Evolutionary conservation across 345 rosid genomes (phyloP).

Genomic region (Euphorbia tirucalli): DNA sequence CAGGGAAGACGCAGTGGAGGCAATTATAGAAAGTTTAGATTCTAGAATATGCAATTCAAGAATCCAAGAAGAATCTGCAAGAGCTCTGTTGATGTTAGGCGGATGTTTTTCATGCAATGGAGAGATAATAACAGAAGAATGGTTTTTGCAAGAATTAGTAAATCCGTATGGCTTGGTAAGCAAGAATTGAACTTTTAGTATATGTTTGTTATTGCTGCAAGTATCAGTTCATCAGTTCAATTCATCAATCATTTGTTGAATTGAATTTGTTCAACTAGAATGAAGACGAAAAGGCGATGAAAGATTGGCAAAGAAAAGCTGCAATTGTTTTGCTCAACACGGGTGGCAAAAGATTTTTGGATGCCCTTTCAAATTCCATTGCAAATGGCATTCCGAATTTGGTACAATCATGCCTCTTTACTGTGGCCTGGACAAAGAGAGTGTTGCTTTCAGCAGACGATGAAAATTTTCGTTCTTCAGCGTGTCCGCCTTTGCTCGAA

Average conservation of each 20-base stretch:
- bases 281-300: slow-evolving; percentile 42
- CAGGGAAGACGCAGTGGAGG: slow-evolving; percentile 65
- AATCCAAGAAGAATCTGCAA: slow-evolving; percentile 55
- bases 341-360: slow-evolving; percentile 37
- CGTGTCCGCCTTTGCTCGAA: slow-evolving; percentile 25
- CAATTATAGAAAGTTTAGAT: slow-evolving; percentile 39
- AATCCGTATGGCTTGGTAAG: slow-evolving; percentile 37
- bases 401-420: slow-evolving; percentile 46
- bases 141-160: slow-evolving; percentile 41
- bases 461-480: slow-evolving; percentile 18
- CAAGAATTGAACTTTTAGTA: not conserved
- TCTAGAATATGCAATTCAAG: slow-evolving; percentile 27
- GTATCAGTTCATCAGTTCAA: too few relatives aligned
- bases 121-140: slow-evolving; percentile 35
- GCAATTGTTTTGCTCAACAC: slow-evolving; percentile 41
- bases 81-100: slow-evolving; percentile 54
- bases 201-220: too few relatives aligned
- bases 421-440: slow-evolving; percentile 49
- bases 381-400: slow-evolving; percentile 47
- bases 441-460: slow-evolving; percentile 25
- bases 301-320: slow-evolving; percentile 47
- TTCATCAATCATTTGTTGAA: too few relatives aligned
- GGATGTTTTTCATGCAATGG: slow-evolving; percentile 36
- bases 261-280: slow-evolving; percentile 25
- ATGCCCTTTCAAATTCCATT: slow-evolving; percentile 47